Evolutionary conservation across 176 grass and related monocot species (phyloP).

Genomic region (Puccinellia tenuiflora): DNA sequence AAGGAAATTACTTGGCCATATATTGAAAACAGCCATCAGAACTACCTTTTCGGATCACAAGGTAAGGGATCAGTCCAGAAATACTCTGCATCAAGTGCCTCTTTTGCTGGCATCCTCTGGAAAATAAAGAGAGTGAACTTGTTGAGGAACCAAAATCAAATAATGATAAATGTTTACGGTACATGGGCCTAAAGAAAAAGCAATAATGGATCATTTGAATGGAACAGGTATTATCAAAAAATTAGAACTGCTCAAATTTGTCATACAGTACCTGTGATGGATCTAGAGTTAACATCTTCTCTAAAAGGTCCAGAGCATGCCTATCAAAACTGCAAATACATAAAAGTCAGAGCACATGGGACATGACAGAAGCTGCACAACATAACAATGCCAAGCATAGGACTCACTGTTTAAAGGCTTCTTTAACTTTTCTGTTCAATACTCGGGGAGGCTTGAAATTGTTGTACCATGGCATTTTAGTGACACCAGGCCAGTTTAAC

Average conservation of each 20-base stretch:
- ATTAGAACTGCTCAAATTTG: not conserved
- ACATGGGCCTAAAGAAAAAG: not conserved
- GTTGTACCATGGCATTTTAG: conserved; percentile 97
- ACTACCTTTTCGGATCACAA: conserved; percentile 84
- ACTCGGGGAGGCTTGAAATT: conserved; percentile 83
- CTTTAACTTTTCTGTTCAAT: conserved; percentile 79
- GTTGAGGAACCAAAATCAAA: not conserved
- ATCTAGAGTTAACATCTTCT: conserved; percentile 89
- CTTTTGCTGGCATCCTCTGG: conserved; percentile 91
- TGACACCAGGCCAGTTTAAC: conserved; percentile 88
- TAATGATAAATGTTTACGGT: not conserved
- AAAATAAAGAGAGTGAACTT: not conserved
- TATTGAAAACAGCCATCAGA: not conserved
- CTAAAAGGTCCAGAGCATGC: conserved; percentile 81
- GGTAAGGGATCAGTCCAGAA: conserved; percentile 96
- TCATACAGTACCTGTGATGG: conserved; percentile 54
- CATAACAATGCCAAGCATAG: not conserved
- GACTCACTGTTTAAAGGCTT: conserved; percentile 94
- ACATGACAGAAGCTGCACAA: not conserved
- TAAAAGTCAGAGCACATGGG: not conserved
- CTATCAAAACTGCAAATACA: conserved; percentile 76
- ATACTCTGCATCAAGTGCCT: conserved; percentile 94
- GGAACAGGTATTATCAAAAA: not conserved
- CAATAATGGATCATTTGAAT: conserved; percentile 2
- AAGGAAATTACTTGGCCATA: not conserved